Base-by-base conservation (phyloP, 768 basidiomycete genomes). In the Russula earlei region DNA sequence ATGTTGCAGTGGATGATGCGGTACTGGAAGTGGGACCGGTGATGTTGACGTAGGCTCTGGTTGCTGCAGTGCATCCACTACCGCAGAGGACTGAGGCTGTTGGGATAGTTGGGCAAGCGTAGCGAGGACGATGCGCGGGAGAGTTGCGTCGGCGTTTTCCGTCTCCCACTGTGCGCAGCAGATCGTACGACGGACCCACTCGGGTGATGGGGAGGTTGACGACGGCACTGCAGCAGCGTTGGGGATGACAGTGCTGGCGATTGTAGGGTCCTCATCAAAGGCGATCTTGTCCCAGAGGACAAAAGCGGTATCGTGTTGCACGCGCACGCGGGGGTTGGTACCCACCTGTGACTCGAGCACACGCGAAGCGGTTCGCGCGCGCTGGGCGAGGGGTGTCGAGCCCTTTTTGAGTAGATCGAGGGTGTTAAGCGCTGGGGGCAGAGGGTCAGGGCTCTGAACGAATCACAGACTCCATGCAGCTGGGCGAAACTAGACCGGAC, bases 371-470 rank as follows among this genome's bases (percentile, higher is more conserved):
- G 85, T 77, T 20, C 93, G 86, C 2, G 92, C 92, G 25, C 84
- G 82, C 65, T 87, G 81, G 0, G 92, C 90, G 11, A 91, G 76
- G 0, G 80, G 71, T 25, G 77, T 86, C 0, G 84, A 82, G 1
- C 92, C 92, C 67, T 95, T 96, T 78, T 96, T 96, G 65, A 95
- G 79, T 2, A 94, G 72, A 66, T 96, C 93, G 2, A 96, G 77
- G 0, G 92, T 94, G 65, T 92, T 94, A 25, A 96, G 77, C 9
- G 87, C 92, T 95, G 67, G n/a, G 29, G 47, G 41, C 25, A 43
- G 45, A 44, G 43, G 49, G 54, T 45, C 29, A 45, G 55, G 36
- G 50, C 17, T 9, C 36, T 45, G 24, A 53, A 27, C 19, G 36
- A 29, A 53, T 53, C 34, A 15, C 43, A 29, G 36, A 29, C 25